phyloP scores from a whole-genome alignment of 805 yeast genomes.

The Danielia oregonensis region DNA sequence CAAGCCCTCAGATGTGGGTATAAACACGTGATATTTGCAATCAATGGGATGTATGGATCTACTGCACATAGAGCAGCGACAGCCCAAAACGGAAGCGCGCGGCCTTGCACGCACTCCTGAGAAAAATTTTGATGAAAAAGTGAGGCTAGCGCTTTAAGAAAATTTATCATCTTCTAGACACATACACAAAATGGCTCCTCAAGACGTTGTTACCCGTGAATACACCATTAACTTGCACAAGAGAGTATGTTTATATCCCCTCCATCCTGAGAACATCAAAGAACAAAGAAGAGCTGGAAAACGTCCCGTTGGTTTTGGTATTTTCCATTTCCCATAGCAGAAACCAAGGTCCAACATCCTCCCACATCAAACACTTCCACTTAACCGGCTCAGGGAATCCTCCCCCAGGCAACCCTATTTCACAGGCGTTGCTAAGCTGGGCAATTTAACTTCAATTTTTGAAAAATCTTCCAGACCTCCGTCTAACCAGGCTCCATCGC shows the following conservation, averaged over 20 bases:
- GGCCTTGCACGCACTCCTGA: constrained; percentile 12
- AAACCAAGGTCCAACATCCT: no score
- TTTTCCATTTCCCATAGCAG: not conserved
- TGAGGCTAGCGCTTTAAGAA: constrained; percentile 1
- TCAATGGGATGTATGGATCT: not conserved
- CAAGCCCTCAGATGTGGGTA: not conserved
- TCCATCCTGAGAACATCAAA: no score
- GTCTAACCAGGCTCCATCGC: no score
- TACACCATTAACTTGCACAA: constrained; percentile 99
- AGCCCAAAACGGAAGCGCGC: not conserved
- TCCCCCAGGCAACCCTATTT: no score
- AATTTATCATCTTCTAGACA: constrained; percentile 13
- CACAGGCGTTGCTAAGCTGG: no score
- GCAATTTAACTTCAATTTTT: no score
- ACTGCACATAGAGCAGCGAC: not conserved
- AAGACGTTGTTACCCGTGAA: constrained; percentile 99
- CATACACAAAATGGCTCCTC: constrained; percentile 67
- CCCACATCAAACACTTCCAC: no score
- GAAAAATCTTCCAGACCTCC: no score
- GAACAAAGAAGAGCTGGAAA: not conserved
- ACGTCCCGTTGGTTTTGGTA: not conserved
- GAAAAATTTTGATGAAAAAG: constrained; percentile 18
- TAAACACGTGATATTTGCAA: not conserved
- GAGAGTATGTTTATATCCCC: constrained; percentile 66
- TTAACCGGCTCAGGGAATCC: no score